phyloP scores from a whole-genome alignment of 768 basidiomycete genomes.

The Collybia sordida region DNA sequence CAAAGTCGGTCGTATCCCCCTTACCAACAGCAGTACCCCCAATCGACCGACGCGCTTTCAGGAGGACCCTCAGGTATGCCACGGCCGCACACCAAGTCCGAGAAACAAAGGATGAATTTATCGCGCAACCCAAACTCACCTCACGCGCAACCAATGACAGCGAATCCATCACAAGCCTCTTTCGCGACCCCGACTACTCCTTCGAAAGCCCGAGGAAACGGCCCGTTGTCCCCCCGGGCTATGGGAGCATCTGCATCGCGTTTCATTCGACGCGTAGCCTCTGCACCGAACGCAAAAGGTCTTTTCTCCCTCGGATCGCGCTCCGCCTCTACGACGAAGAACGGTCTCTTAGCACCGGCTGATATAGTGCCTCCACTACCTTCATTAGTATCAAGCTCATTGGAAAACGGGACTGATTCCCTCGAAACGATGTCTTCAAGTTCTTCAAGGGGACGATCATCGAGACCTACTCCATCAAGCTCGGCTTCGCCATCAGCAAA shows the following conservation, averaged over 20 bases:
- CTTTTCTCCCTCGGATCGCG: constrained; percentile 69
- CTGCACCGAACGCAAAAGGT: constrained; percentile 94
- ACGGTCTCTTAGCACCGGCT: constrained; percentile 75
- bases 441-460: constrained; percentile 60
- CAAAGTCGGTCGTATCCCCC: constrained; percentile 28
- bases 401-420: constrained; percentile 66
- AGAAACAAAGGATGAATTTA: constrained; percentile 35
- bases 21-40: constrained; percentile 26
- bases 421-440: constrained; percentile 78
- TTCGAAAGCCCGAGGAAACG: constrained; percentile 46
- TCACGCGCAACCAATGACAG: constrained; percentile 36
- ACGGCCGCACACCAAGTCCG: constrained; percentile 44
- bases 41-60: constrained; percentile 40
- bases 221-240: constrained; percentile 63
- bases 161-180: constrained; percentile 44
- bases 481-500: constrained; percentile 37
- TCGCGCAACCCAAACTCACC: constrained; percentile 26
- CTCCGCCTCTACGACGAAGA: constrained; percentile 63
- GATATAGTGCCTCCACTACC: constrained; percentile 59
- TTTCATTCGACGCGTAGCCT: constrained; percentile 93
- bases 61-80: constrained; percentile 28
- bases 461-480: constrained; percentile 40
- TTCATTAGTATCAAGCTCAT: constrained; percentile 42
- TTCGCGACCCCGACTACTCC: constrained; percentile 40
- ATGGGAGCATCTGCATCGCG: constrained; percentile 78